Evolutionary conservation across 495 filamentous ascomycete genomes (phyloP).

Genomic region (Penicillium diatomitis): DNA sequence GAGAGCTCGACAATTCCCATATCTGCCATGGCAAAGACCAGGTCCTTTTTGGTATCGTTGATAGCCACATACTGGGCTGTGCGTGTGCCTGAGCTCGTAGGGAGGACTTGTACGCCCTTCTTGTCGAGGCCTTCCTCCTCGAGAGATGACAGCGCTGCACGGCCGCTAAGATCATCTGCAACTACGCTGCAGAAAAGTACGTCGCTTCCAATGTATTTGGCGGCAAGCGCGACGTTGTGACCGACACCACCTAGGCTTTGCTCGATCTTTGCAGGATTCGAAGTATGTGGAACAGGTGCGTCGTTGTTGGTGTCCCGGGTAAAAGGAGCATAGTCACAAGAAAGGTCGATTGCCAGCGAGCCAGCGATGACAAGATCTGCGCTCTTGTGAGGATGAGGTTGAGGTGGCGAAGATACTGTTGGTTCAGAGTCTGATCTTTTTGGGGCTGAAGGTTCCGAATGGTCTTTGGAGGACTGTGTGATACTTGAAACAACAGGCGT

Average conservation of each 20-base stretch:
- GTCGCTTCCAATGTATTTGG: slow-evolving; percentile 50
- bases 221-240: slow-evolving; percentile 81
- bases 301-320: slow-evolving; percentile 14
- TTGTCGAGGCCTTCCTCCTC: slow-evolving; percentile 52
- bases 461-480: slow-evolving; percentile 19
- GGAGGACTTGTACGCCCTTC: slow-evolving; percentile 49
- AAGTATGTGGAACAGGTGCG: slow-evolving; percentile 61
- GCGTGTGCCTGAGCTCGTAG: slow-evolving; percentile 38
- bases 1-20: slow-evolving; percentile 71
- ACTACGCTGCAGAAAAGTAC: slow-evolving; percentile 67
- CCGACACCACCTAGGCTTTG: slow-evolving; percentile 90
- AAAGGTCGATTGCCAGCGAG: slow-evolving; percentile 77
- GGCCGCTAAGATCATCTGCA: slow-evolving; percentile 68
- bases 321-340: slow-evolving; percentile 63
- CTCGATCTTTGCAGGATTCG: slow-evolving; percentile 70
- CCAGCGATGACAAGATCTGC: slow-evolving; percentile 78
- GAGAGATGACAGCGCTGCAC: slow-evolving; percentile 55
- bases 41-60: slow-evolving; percentile 72
- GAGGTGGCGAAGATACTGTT: slow-evolving; percentile 2
- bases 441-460: slow-evolving; percentile 9
- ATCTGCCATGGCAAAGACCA: slow-evolving; percentile 86
- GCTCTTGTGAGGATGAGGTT: slow-evolving; percentile 11
- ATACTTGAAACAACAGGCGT: slow-evolving; percentile 30
- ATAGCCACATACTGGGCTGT: slow-evolving; percentile 89
- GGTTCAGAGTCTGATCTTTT: neutral